Base-by-base conservation (phyloP, 306 rosid genomes). In the Begonia masoniana region DNA sequence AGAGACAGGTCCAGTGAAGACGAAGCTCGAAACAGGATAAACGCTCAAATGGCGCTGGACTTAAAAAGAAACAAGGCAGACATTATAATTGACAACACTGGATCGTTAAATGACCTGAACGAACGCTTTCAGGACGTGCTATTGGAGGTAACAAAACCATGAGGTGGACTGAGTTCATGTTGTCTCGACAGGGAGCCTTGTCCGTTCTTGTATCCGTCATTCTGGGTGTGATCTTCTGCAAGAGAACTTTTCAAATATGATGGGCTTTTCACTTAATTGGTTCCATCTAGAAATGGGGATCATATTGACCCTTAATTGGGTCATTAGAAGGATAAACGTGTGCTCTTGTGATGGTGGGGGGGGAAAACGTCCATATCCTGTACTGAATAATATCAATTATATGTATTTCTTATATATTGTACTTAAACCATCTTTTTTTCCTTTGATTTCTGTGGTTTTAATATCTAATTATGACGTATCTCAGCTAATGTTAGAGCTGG, bases 11-110 rank as follows among this genome's bases (percentile, higher is more conserved):
- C 82, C 13, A 47, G 71, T 13, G 74, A 79, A 58, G 94, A 75
- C 57, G 88, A 86, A 55, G 94, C 88, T 9, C 59, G 35, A 54
- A 73, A 72, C 70, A 68, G 84, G 70, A 61, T 83, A 15, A 77
- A 70, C 63, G 76, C 93, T 71, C 99, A 81, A 64, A 92, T 86
- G 96, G 54, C 83, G 9, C 65, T 91, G 43, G 94, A 83, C 59
- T 49, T 68, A 10, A 86, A 91, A 63, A 75, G 68, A 64, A 53
- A 52, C 11, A 79, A 70, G 74, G 88, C 96, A 51, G 82, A 86
- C 63, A 59, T 77, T 52, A 82, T 86, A 49, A 74, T 86, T 7
- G 88, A 79, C 21, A 92, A 86, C 72, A 77, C 70, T n/a, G 84
- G 93, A 47, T 79, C 95, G 2, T 70, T 77, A 3, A 88, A 81